A percentile compares a stretch with the other conserved stretches of the same genome.
Evolutionary conservation across 495 filamentous ascomycete species (phyloP).

Genomic region (Xeromyces bisporus): DNA sequence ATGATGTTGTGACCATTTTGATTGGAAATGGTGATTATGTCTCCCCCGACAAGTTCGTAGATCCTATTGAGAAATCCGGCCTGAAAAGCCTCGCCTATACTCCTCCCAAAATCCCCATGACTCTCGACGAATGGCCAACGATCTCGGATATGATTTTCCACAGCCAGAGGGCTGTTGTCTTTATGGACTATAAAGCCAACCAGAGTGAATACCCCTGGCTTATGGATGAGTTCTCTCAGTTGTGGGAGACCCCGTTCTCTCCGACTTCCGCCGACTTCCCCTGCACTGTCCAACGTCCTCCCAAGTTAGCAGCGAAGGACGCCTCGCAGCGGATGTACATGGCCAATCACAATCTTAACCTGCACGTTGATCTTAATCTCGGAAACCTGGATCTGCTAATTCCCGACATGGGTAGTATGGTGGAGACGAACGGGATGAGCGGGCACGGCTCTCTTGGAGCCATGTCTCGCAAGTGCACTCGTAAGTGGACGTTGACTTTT

Average conservation of each 20-base stretch:
- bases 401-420: constrained; percentile 50
- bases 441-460: constrained; percentile 53
- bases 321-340: constrained; percentile 56
- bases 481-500: constrained; percentile 22
- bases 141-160: constrained; percentile 59
- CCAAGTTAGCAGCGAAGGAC: constrained; percentile 33
- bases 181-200: constrained; percentile 75
- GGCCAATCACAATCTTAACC: constrained; percentile 85
- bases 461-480: constrained; percentile 49
- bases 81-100: constrained; percentile 53
- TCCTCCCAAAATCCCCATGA: constrained; percentile 52
- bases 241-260: constrained; percentile 53
- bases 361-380: constrained; percentile 45
- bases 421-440: constrained; percentile 48
- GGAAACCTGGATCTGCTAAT: constrained; percentile 47
- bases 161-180: constrained; percentile 44
- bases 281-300: constrained; percentile 42
- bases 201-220: constrained; percentile 54
- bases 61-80: constrained; percentile 47
- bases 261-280: constrained; percentile 42
- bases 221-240: constrained; percentile 47
- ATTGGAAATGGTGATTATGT: constrained; percentile 68
- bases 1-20: constrained; percentile 82
- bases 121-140: constrained; percentile 66
- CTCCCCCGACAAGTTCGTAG: constrained; percentile 39